Base-by-base conservation (phyloP, 495 filamentous ascomycete genomes). In the Aspergillus funiculosus region DNA sequence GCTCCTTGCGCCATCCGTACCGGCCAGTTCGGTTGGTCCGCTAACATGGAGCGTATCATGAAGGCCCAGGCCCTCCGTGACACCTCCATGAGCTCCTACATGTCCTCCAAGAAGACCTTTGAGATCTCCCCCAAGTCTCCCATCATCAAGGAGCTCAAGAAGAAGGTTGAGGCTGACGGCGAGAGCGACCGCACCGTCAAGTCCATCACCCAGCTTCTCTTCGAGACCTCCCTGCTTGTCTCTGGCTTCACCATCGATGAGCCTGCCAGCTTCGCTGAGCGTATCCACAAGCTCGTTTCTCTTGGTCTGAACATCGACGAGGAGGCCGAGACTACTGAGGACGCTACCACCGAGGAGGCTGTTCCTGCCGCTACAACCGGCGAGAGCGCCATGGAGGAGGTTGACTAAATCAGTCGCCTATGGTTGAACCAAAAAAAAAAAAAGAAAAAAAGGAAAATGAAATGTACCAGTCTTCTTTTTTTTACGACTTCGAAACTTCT, bases 31-130 rank as follows among this genome's bases (percentile, higher is more conserved):
- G 92, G 92, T 74, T 98, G 92, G 92, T 96, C 90, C 30, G 92
- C 92, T 66, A 98, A 98, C 81, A 98, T 98, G 92, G 92, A 98
- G 83, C 94, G 92, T 78, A 98, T 98, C 82, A 98, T 98, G 92
- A 98, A 98, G 83, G 94, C 92, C 24, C 92, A 98, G 79, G 92
- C 92, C 67, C 88, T 98, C 57, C 94, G 92, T 76, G 92, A 98
- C 75, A 97, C 92, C 62, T 95, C 89, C 55, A 98, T 98, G 92
- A 84, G 78, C 74, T 94, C 87, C 50, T 98, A 98, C 85, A 98
- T 98, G 92, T 90, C 88, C 48, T 96, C 91, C 62, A 98, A 98
- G 89, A 98, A 98, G 86, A 98, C 94, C 43, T 97, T 98, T 56
- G 92, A 98, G 77, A 96, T 98, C 72, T 95, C 91, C n/a, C 92